Evolutionary conservation across 306 rosid species (phyloP), one percentile per base, ranked within the genome.

Genomic region (Quercus cerris): DNA sequence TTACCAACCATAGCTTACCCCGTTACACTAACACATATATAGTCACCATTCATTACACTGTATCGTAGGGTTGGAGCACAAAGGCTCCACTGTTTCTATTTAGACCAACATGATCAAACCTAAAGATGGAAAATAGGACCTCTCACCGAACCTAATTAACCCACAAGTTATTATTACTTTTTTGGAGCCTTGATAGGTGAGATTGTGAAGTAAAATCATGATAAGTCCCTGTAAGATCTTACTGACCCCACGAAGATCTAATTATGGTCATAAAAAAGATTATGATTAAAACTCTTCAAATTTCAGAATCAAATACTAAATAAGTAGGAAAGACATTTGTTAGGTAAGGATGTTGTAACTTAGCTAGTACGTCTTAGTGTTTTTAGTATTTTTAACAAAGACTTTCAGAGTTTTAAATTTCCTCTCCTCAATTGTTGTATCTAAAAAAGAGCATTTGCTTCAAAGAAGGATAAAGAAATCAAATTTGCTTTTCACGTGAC

Each of bases 241-340:
- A 18, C 49, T 1, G 71, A 82, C 81, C 81, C 85, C 78, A 77
- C 78, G 20, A 82, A 10, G 27, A 82, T 82, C 82, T 41, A 71
- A 54, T 23, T 23, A 54, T 61, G 62, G 55, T 54, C 49, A 72
- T 72, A 52, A 46, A 58, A 6, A 77, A 1, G 41, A 6, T 9
- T 9, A 19, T 46, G 71, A 73, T 73, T 66, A 38, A 71, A 56
- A 18, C 22, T 1, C 7, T 56, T 18, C 5, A 56, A 56, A 18
- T 49, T 49, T 49, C n/a, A 12, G 0, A 56, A 55, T 55, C 8
- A 56, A 6, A 19, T 19, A 56, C 54, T 12, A 19, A 56, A 18
- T 56, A 35, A 5, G 9, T 1, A 55, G 22, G 10, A 6, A 56
- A 6, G 11, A 18, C 20, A 5, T 56, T 56, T 56, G 25, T 13